Percentiles rank a stretch among this genome's conserved stretches.
These are phyloP conservation scores for Penicillium sp. DNA, from an alignment of 2,329 filamentous ascomycete species.

Conservation along the genomic window DNA sequence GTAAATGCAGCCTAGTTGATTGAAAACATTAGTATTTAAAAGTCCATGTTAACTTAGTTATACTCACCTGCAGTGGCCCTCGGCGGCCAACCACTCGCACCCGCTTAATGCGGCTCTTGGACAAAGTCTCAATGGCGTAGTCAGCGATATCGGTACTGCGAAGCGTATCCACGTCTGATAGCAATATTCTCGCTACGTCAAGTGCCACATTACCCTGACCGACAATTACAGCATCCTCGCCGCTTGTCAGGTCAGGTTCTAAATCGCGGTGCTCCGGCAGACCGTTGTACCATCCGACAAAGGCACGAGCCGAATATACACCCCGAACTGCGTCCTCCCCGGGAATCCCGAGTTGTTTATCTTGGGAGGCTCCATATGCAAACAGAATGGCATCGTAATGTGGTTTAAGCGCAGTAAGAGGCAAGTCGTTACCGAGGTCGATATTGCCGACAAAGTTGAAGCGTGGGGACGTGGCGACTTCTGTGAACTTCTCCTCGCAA, in stretches of 20 bases:
- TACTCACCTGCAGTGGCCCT: slow-evolving; percentile 73
- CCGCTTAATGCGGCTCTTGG: slow-evolving; percentile 66
- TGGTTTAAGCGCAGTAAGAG: slow-evolving; percentile 62
- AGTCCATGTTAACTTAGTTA: background rate
- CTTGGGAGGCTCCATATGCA: slow-evolving; percentile 83
- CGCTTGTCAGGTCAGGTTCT: slow-evolving; percentile 65
- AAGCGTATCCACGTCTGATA: slow-evolving; percentile 68
- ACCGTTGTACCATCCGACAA: slow-evolving; percentile 98
- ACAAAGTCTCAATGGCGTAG: slow-evolving; percentile 68
- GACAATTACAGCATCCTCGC: slow-evolving; percentile 79
- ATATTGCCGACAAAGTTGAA: slow-evolving; percentile 93
- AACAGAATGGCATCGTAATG: slow-evolving; percentile 93
- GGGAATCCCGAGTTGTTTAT: slow-evolving; percentile 70
- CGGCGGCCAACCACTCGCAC: slow-evolving; percentile 85
- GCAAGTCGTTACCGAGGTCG: slow-evolving; percentile 65
- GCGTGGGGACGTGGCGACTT: slow-evolving; percentile 72
- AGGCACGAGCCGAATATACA: slow-evolving; percentile 83
- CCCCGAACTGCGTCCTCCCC: slow-evolving; percentile 64
- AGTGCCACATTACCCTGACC: slow-evolving; percentile 95
- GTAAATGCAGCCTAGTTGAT: slow-evolving; percentile 77
- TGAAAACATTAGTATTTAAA: slow-evolving; percentile 4
- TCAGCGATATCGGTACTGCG: slow-evolving; percentile 84
- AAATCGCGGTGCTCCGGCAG: slow-evolving; percentile 73
- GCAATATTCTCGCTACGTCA: slow-evolving; percentile 82
- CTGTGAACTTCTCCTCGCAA: slow-evolving; percentile 87